Evolutionary conservation across 2,329 filamentous ascomycete genomes (phyloP).

Genomic region (Fusarium robinianum): DNA sequence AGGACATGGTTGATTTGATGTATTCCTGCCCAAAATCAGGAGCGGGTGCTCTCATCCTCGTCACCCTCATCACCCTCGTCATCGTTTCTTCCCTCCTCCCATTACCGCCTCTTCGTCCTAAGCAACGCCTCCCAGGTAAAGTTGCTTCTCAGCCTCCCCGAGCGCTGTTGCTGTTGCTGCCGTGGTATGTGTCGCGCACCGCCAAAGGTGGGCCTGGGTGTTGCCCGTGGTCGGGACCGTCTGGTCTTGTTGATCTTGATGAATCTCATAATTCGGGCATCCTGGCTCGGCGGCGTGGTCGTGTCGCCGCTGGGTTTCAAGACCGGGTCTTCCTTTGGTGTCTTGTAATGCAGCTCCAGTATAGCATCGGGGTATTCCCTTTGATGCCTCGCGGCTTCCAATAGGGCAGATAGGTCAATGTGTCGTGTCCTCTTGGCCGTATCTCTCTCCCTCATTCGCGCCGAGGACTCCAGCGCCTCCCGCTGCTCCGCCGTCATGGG

Average conservation of each 20-base stretch:
- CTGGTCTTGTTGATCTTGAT: conserved; percentile 24
- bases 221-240: conserved; percentile 8
- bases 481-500: conserved; percentile 32
- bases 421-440: conserved; percentile 24
- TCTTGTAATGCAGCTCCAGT: conserved; percentile 49
- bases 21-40: too few species aligned
- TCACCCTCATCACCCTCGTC: too few species aligned
- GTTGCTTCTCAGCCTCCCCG: conserved; percentile 18
- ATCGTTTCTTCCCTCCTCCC: conserved; percentile 3
- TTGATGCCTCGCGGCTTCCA: conserved; percentile 40
- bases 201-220: not conserved
- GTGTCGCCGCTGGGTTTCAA: conserved; percentile 37
- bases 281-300: conserved; percentile 47
- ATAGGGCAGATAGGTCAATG: conserved; percentile 40
- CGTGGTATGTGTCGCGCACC: conserved; percentile 5
- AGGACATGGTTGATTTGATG: too few species aligned
- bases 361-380: conserved; percentile 34
- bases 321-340: conserved; percentile 46
- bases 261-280: conserved; percentile 40
- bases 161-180: conserved; percentile 6
- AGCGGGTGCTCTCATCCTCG: too few species aligned
- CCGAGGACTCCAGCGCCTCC: conserved; percentile 30
- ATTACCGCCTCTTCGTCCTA: conserved; percentile 30
- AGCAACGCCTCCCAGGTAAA: conserved; percentile 34
- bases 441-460: conserved; percentile 21